Evolutionary conservation across 345 rosid species (phyloP).

Genomic region (Camelina hispida): DNA sequence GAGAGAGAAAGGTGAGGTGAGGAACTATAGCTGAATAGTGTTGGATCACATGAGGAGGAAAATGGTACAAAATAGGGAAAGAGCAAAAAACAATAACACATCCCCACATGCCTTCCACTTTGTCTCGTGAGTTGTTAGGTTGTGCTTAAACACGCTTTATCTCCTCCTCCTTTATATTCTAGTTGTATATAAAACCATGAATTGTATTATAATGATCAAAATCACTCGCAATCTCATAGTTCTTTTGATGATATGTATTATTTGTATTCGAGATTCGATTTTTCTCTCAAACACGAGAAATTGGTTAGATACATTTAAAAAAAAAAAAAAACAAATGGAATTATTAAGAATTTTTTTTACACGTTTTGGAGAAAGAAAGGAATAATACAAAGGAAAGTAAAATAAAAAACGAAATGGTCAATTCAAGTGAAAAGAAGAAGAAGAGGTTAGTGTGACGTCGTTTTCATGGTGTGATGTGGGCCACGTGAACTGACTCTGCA

Average conservation of each 20-base stretch:
- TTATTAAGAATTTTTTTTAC: not conserved
- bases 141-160: slow-evolving; percentile 37
- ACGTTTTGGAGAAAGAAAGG: not conserved
- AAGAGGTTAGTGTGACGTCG: slow-evolving; percentile 42
- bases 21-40: slow-evolving; percentile 38
- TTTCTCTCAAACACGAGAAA: slow-evolving; percentile 1
- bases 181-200: slow-evolving; percentile 6
- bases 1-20: not conserved
- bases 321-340: not conserved
- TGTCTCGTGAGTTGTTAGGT: slow-evolving; percentile 44
- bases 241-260: not conserved
- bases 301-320: not conserved
- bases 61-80: slow-evolving; percentile 38
- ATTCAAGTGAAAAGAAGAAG: slow-evolving; percentile 40
- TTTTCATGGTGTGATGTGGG: slow-evolving; percentile 34
- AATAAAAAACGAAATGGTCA: slow-evolving; percentile 23
- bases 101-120: slow-evolving; percentile 46
- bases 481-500: slow-evolving; percentile 43
- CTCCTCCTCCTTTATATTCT: not conserved
- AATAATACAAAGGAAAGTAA: not conserved
- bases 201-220: slow-evolving; percentile 11
- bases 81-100: slow-evolving; percentile 38
- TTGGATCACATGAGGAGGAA: slow-evolving; percentile 39
- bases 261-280: slow-evolving; percentile 7
- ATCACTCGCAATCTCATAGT: not conserved